Evolutionary conservation across 345 rosid genomes (phyloP), one percentile per base, ranked within the genome.

Genomic region (Hypericum androsaemum): DNA sequence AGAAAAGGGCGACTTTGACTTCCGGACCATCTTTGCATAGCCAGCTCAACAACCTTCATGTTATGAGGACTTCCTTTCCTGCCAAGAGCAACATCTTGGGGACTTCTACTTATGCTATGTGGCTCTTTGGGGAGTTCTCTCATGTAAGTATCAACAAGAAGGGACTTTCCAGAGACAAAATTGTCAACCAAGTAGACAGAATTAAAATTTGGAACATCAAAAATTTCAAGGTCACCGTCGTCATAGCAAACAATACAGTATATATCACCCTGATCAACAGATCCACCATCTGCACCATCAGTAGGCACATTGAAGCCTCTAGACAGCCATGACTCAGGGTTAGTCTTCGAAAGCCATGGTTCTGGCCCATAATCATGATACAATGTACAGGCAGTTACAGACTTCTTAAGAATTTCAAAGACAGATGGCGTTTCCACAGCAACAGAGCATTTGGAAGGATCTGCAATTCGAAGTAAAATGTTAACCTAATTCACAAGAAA

Each of bases 291-390:
- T 66, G 77, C 74, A 76, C 95, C 74, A 55, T 88, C 96, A 69
- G 81, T 71, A 62, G 88, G 74, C 76, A 81, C 94, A 64, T 80
- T 85, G 68, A 85, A 50, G 37, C 97, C 97, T 14, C 94, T 81
- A 14, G 86, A 80, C 74, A 92, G 94, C 98, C 98, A 92, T 57
- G 98, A 95, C 71, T 88, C 97, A 36, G 88, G 76, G 70, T 88
- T 92, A 53, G 97, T 77, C 81, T 92, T 92, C 63, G 95, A 74
- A 47, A 92, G 83, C 98, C 97, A 88, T 54, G 95, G 90, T 52
- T 85, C 94, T 45, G 90, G 85, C 65, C 97, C 98, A 61, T 73
- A 83, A 70, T 92, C 98, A 65, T 88, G 94, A 80, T 85, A 85
- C 60, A 92, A 69, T 50, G 98, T 74, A 73, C 97, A 92, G 39